Evolutionary conservation across 768 basidiomycete genomes (phyloP).

Genomic region (Termitomyces sp.): DNA sequence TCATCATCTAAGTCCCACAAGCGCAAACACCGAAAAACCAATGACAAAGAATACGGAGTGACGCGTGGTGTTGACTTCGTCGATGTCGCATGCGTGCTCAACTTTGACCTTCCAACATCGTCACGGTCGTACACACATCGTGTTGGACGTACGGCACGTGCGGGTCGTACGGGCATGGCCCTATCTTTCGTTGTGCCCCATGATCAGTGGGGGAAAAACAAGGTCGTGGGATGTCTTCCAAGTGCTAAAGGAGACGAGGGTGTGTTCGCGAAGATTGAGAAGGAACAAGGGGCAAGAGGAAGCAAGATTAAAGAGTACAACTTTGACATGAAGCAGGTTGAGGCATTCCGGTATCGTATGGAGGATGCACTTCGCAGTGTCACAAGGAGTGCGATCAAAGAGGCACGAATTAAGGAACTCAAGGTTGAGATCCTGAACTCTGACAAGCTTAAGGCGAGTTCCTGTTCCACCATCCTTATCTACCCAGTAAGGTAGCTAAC

Average conservation of each 20-base stretch:
- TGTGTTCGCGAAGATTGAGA: slow-evolving; percentile 75
- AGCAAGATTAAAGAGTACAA: slow-evolving; percentile 81
- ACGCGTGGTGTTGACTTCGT: slow-evolving; percentile 97
- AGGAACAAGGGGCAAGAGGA: slow-evolving; percentile 60
- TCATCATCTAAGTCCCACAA: slow-evolving; percentile 40
- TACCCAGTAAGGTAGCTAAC: not conserved
- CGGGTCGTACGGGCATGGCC: slow-evolving; percentile 89
- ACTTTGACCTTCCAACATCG: slow-evolving; percentile 94
- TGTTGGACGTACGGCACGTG: slow-evolving; percentile 94
- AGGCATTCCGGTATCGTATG: slow-evolving; percentile 97
- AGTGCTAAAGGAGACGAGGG: slow-evolving; percentile 74
- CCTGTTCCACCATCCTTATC: not conserved
- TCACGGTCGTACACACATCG: slow-evolving; percentile 91
- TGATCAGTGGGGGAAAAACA: slow-evolving; percentile 69
- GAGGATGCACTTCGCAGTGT: slow-evolving; percentile 91
- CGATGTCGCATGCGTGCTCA: slow-evolving; percentile 94
- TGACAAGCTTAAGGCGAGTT: slow-evolving; percentile 87
- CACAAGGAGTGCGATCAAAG: slow-evolving; percentile 80
- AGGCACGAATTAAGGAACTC: slow-evolving; percentile 91
- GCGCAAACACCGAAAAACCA: slow-evolving; percentile 44
- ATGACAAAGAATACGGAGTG: slow-evolving; percentile 86
- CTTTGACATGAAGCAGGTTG: slow-evolving; percentile 94
- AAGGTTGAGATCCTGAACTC: slow-evolving; percentile 93
- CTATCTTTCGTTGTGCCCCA: slow-evolving; percentile 82
- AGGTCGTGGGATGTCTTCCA: slow-evolving; percentile 64